Evolutionary conservation across 1,284 basidiomycete genomes (phyloP), one percentile per base, ranked within the genome.

Genomic region (Takashimella koratensis): DNA sequence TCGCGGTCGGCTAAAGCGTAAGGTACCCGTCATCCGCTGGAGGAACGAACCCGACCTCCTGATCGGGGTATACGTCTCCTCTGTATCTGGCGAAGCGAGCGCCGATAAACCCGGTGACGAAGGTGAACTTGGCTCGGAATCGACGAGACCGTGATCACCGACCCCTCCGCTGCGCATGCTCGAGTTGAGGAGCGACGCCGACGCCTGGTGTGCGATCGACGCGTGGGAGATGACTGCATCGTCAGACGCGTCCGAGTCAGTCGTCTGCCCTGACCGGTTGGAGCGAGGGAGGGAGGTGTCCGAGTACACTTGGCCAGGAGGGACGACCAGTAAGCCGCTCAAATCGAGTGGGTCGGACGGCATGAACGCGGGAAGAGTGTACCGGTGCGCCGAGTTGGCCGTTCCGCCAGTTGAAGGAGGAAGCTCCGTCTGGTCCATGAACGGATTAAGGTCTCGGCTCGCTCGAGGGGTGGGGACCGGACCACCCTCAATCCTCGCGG

Each of bases 391-490:
- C 39, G 23, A 36, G 16, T 36, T 36, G 8, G 30, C 30, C 8
- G 30, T 36, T 36, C 30, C 30, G 30, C 30, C 30, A 47, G 22
- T 43, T 50, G 20, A 22, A 24, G 53, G 13, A 22, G 25, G 43
- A 11, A 21, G 8, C 22, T 36, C 21, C 41, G 19, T 48, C 22
- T 27, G 25, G 24, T 65, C 64, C 30, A 59, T 57, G 36, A 64
- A 63, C 10, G 63, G 60, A 47, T 62, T 60, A 16, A 60, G 24
- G 40, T 65, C 48, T 25, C 53, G 22, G 5, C 67, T 58, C 11
- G 46, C 57, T 6, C 50, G 56, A 6, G 70, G 70, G 0, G 70
- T 72, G 13, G 70, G 70, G 1, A 72, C 70, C 10, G 70, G 70
- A n/a, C 70, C 70, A 27, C 67, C 68, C n/a, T 51, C 43, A 13